Base-by-base conservation (phyloP, 768 basidiomycete genomes). In the Suillus subaureus region DNA sequence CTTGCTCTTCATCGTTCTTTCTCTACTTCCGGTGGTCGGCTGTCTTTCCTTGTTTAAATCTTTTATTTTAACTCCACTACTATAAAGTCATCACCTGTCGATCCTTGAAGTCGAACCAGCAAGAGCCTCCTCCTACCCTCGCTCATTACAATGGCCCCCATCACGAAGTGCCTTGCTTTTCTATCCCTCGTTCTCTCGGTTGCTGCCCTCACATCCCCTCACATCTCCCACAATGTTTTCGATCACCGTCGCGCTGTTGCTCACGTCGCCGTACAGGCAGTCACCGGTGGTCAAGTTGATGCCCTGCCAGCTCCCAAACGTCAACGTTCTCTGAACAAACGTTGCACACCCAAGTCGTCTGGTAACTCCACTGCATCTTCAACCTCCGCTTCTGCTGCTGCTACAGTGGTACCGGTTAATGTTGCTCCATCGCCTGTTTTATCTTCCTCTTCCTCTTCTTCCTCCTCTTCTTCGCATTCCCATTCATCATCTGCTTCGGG, bases 91-190 rank as follows among this genome's bases (percentile, higher is more conserved):
- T 57, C 65, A 64, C 61, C 66, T 61, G 31, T 68, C 71, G 61
- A 67, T 72, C 67, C 56, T 37, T 70, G 69, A 62, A 65, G 6
- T 23, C 23, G 31, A 55, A 37, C 61, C 61, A 63, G 62, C 63
- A 45, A 65, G 66, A 40, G 28, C 69, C 62, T 55, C 39, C 72
- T 65, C 65, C 68, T 65, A 62, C 45, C 40, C 37, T 6, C 67
- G 37, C 65, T 37, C 66, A 45, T 56, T 40, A 62, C 69, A 55
- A 72, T 70, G 73, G 74, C 73, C 35, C 80, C 80, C 70, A 74
- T 83, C 78, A 12, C 77, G 69, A 82, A 80, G 70, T 69, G 77
- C 70, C 47, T 87, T 72, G 68, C 84, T 70, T 70, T 85, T 68
- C 65, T 84, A 71, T 69, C 75, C 67, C 66, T 84, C 72, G 77